Evolutionary conservation across 2,329 filamentous ascomycete species (phyloP).

Genomic region (Didymella glomerata): DNA sequence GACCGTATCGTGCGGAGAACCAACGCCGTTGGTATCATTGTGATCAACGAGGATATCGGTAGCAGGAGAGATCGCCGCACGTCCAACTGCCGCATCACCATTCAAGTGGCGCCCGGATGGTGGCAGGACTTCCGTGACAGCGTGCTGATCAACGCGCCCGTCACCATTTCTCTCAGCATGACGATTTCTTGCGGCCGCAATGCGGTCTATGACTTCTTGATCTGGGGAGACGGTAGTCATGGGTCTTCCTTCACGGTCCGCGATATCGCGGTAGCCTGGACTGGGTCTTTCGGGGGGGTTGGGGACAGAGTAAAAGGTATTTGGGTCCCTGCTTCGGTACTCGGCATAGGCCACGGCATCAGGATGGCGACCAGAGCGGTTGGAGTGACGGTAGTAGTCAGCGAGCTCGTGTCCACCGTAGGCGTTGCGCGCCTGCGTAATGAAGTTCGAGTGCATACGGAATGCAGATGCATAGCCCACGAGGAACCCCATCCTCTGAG

Average conservation of each 20-base stretch:
- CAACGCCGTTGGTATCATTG: neutral
- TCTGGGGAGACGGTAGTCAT: neutral
- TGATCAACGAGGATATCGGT: neutral
- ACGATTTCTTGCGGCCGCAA: neutral
- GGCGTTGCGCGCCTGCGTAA: neutral
- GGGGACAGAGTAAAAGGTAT: neutral
- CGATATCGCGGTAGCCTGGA: neutral
- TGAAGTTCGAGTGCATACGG: neutral
- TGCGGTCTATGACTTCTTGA: neutral
- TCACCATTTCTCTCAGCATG: neutral
- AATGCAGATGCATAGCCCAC: conserved; percentile 5
- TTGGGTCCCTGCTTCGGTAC: neutral
- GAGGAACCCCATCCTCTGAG: conserved; percentile 1
- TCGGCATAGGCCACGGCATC: neutral
- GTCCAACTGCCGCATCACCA: too few species aligned
- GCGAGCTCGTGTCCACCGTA: neutral
- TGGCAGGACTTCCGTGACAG: too few species aligned
- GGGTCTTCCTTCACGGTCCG: neutral
- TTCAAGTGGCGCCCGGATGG: too few species aligned
- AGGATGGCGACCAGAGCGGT: neutral
- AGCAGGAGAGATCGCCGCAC: too few species aligned
- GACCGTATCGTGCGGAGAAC: neutral
- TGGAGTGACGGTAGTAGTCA: neutral
- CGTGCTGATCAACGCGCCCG: too few species aligned
- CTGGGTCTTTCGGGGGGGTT: neutral